Percentiles rank a stretch among this genome's conserved stretches.
Conservation (phyloP, 2,329 filamentous ascomycete genomes). For the Phaeomoniella chlamydospora region DNA sequence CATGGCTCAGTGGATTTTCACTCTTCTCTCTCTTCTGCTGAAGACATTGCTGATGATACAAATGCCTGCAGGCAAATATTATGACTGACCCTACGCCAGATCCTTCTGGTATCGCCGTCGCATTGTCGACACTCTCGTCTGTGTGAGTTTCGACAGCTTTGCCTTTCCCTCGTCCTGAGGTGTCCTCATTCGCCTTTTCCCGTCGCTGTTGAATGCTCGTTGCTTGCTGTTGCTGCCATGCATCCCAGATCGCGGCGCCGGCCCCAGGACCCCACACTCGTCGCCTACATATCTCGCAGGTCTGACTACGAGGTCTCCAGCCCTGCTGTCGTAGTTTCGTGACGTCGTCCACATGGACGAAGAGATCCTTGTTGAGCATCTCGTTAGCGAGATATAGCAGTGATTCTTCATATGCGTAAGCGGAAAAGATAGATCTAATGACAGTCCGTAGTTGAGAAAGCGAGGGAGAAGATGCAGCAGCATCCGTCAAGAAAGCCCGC, state of each 20-base stretch:
- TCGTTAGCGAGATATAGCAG: constrained; percentile 74
- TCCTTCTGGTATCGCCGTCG: not conserved
- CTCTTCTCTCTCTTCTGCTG: constrained; percentile 14
- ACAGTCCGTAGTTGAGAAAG: constrained; percentile 76
- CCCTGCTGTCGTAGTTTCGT: constrained; percentile 64
- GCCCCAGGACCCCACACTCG: constrained; percentile 83
- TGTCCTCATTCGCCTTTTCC: constrained; percentile 5
- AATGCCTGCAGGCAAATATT: constrained; percentile 32
- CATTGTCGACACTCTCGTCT: not conserved
- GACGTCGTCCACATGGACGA: constrained; percentile 64
- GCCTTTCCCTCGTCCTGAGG: constrained; percentile 19
- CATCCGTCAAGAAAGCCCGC: constrained; percentile 72
- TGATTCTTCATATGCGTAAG: constrained; percentile 88
- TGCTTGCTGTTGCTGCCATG: constrained; percentile 52
- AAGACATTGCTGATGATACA: constrained; percentile 32
- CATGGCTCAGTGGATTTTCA: constrained; percentile 1
- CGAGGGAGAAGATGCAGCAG: constrained; percentile 67
- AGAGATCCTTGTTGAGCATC: constrained; percentile 77
- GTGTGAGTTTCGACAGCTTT: constrained; percentile 16
- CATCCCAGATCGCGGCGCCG: constrained; percentile 60
- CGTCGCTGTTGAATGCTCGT: constrained; percentile 11
- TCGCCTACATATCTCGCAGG: constrained; percentile 72
- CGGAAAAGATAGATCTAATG: constrained; percentile 78
- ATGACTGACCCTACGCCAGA: constrained; percentile 18
- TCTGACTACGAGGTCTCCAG: constrained; percentile 76